Percentiles rank a stretch among this genome's conserved stretches.
phyloP scores from a whole-genome alignment of 2,329 filamentous ascomycete genomes.

The Aciculosporium take region DNA sequence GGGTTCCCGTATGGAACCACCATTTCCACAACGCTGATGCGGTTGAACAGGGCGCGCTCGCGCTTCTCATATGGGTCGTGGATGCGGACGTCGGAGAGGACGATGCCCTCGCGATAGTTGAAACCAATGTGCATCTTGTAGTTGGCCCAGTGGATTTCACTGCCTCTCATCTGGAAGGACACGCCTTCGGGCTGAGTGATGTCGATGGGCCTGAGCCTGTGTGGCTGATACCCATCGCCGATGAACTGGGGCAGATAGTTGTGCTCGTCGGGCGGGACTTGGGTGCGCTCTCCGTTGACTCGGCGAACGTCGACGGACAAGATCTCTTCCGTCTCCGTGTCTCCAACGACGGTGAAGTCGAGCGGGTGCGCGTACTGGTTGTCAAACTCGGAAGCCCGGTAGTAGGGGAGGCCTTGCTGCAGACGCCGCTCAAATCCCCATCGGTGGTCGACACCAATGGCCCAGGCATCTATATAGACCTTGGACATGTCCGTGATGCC shows the following conservation, averaged over 20 bases:
- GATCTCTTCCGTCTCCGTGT: constrained; percentile 34
- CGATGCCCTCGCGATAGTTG: constrained; percentile 56
- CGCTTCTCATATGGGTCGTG: constrained; percentile 31
- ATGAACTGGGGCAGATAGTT: constrained; percentile 25
- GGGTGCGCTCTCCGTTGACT: constrained; percentile 33
- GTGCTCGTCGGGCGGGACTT: constrained; percentile 23
- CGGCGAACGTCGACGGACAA: constrained; percentile 28
- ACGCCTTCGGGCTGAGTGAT: constrained; percentile 27
- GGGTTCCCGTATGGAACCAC: constrained; percentile 54
- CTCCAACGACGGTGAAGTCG: constrained; percentile 29
- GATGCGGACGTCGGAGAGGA: constrained; percentile 55
- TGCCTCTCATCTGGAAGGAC: constrained; percentile 32
- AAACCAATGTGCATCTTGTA: constrained; percentile 61
- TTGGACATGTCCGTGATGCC: constrained; percentile 74
- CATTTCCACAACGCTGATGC: constrained; percentile 57
- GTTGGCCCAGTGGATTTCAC: constrained; percentile 43
- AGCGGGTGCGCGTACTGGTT: constrained; percentile 46
- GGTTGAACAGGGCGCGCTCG: constrained; percentile 48
- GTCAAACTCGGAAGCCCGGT: constrained; percentile 57
- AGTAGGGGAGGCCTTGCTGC: constrained; percentile 74
- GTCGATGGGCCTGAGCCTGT: constrained; percentile 23
- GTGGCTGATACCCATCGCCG: constrained; percentile 20
- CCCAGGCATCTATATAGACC: constrained; percentile 75
- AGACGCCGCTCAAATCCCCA: constrained; percentile 58
- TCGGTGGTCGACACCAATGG: constrained; percentile 67